A percentile compares a stretch with the other conserved stretches of the same genome.
phyloP scores from a whole-genome alignment of 139 green algal species.

The Pleodorina starrii region DNA sequence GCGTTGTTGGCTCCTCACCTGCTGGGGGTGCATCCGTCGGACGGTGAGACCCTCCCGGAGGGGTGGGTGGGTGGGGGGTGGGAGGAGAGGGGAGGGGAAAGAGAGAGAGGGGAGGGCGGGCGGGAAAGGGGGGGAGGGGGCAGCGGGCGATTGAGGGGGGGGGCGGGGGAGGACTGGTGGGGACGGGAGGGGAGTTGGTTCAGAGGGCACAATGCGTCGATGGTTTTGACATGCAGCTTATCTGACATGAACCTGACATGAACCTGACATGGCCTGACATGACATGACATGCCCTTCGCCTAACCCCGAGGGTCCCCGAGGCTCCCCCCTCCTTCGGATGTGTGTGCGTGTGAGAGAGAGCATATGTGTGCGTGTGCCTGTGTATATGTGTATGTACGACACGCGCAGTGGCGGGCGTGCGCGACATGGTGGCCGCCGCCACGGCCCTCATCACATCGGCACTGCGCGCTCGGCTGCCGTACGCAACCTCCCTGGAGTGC shows the following conservation, averaged over 20 bases:
- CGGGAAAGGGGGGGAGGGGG: not conserved
- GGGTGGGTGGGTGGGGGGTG: not conserved
- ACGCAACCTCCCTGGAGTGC: not conserved
- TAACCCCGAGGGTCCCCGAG: no score
- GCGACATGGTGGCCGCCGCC: not conserved
- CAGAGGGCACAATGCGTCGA: no score
- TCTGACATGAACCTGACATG: no score
- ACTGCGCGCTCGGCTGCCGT: not conserved
- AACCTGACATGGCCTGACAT: no score
- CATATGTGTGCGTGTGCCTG: no score
- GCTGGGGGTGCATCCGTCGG: conserved; percentile 15
- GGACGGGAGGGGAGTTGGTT: not conserved
- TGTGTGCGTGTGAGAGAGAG: no score
- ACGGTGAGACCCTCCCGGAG: no score
- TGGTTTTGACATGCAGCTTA: no score
- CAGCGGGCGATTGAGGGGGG: not conserved
- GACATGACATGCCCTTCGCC: no score
- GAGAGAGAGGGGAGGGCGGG: not conserved
- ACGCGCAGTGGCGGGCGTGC: not conserved
- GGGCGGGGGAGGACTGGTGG: not conserved
- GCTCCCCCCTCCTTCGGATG: no score
- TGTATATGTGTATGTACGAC: no score
- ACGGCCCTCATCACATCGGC: not conserved
- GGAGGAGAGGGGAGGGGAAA: not conserved
- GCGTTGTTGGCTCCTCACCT: conserved; percentile 22